A percentile compares a stretch with the other conserved stretches of the same genome.
These are phyloP conservation scores for Dendrostoma leiphaemia DNA, from an alignment of 2,329 filamentous ascomycete species.

Conservation along the genomic window DNA sequence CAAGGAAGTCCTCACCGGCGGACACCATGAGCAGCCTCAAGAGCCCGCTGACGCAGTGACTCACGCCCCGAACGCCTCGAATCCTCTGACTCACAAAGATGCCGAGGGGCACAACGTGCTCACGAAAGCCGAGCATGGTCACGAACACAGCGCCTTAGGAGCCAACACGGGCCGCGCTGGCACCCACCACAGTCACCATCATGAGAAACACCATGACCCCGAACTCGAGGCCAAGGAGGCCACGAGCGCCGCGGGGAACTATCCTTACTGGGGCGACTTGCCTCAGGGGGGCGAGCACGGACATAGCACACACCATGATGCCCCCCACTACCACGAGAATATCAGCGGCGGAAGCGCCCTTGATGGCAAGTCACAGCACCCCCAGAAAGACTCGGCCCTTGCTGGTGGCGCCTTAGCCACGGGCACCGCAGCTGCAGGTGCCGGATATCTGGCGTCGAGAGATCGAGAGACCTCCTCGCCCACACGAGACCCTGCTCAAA, in stretches of 20 bases:
- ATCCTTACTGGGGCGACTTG: slow-evolving; percentile 17
- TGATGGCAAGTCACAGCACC: neutral
- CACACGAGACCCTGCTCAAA: too few species aligned
- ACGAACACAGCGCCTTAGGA: neutral
- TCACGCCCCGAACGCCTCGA: neutral
- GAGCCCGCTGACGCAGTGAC: neutral
- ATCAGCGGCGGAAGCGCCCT: neutral
- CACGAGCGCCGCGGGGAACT: slow-evolving; percentile 16
- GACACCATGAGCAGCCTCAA: neutral
- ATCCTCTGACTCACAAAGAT: neutral
- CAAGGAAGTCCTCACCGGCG: slow-evolving; percentile 8
- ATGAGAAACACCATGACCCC: slow-evolving; percentile 10
- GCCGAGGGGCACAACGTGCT: slow-evolving; percentile 1
- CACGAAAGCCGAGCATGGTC: neutral
- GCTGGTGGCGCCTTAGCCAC: slow-evolving; percentile 1
- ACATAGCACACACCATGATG: too few species aligned
- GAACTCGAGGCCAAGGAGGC: slow-evolving; percentile 11
- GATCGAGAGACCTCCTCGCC: too few species aligned
- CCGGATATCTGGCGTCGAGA: too few species aligned
- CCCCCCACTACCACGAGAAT: neutral
- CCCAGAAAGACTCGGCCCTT: neutral
- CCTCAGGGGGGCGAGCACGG: neutral
- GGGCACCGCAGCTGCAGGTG: neutral
- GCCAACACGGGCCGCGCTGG: neutral
- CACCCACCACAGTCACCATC: slow-evolving; percentile 1